Base-by-base conservation (phyloP, 345 rosid genomes). In the Lenwebbia sp. region DNA sequence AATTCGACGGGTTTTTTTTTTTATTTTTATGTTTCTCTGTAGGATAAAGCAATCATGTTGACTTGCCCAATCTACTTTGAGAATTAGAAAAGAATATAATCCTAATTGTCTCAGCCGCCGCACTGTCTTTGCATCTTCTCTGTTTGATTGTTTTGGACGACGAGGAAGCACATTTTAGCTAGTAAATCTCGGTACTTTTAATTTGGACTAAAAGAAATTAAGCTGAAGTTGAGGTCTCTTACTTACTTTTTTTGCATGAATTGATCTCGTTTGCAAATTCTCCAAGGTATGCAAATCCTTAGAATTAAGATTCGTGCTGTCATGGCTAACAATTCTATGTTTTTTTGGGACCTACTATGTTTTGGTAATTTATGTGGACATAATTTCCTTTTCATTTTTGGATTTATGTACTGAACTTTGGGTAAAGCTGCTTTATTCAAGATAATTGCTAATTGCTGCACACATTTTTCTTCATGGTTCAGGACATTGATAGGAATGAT, bases 401-500 rank as follows among this genome's bases (percentile, higher is more conserved):
- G 1, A 26, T 70, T 9, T 19, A 19, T 10, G 37, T 37, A 19
- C 47, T 37, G 81, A 37, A 9, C 4, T 70, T 37, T 37, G 25
- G 44, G 81, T 70, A 19, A 37, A 70, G 26, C 81, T 70, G 13
- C 47, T 70, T 37, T 70, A 37, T 37, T 65, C 81, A 37, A 37
- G 81, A 37, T 70, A 21, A 37, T 70, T 70, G 78, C 78, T 70
- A 70, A 70, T 33, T 70, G 78, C 47, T 33, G 47, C 81, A 21
- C 47, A 70, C 81, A 17, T 83, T 5, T 83, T 26, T 7, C 51
- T 44, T 62, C 40, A 49, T 33, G 89, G 84, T 86, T 87, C 91
- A 97, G 99, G 99, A 97, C 90, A 94, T 96, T 84, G 97, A 93
- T 88, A 96, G 93, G 82, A 94, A 93, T 33, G 95, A 97, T 88